Conservation (phyloP, 805 yeast genomes). For the Metschnikowia sp. region DNA sequence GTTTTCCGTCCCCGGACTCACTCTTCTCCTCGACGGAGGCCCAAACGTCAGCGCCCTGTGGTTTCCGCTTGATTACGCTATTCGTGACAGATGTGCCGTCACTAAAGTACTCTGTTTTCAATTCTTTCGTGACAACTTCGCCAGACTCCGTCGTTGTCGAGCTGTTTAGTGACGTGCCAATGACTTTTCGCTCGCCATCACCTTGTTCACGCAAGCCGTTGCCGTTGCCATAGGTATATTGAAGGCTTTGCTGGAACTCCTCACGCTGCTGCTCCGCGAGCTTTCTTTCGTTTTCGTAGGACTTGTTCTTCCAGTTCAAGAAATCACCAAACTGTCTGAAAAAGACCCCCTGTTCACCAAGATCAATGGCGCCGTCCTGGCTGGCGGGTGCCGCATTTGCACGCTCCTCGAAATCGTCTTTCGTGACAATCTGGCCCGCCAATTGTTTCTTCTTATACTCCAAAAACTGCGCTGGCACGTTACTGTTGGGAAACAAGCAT, state of each 20-base stretch:
- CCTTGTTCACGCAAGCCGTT: neutral
- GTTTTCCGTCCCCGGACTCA: constrained; percentile 14
- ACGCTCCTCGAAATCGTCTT: constrained; percentile 52
- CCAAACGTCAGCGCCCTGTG: constrained; percentile 35
- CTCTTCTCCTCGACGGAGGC: constrained; percentile 25
- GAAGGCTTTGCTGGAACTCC: neutral
- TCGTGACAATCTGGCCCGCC: constrained; percentile 39
- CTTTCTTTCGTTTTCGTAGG: constrained; percentile 2
- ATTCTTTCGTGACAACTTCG: constrained; percentile 28
- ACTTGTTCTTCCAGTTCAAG: constrained; percentile 59
- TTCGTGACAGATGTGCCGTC: constrained; percentile 38
- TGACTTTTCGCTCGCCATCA: constrained; percentile 11
- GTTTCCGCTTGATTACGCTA: constrained; percentile 29
- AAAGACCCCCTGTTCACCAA: constrained; percentile 53
- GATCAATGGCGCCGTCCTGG: constrained; percentile 24
- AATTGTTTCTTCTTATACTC: constrained; percentile 23
- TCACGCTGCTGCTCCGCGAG: neutral
- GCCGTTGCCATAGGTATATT: neutral
- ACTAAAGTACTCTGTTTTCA: constrained; percentile 29
- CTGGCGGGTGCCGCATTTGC: constrained; percentile 9
- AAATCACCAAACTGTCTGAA: constrained; percentile 64
- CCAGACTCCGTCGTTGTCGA: constrained; percentile 26
- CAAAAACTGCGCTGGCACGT: constrained; percentile 33
- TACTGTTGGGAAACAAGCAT: constrained; percentile 70
- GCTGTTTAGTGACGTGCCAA: constrained; percentile 28